These are phyloP conservation scores for Volutella citrinella DNA, from an alignment of 2,329 filamentous ascomycete genomes.

Conservation along the genomic window DNA sequence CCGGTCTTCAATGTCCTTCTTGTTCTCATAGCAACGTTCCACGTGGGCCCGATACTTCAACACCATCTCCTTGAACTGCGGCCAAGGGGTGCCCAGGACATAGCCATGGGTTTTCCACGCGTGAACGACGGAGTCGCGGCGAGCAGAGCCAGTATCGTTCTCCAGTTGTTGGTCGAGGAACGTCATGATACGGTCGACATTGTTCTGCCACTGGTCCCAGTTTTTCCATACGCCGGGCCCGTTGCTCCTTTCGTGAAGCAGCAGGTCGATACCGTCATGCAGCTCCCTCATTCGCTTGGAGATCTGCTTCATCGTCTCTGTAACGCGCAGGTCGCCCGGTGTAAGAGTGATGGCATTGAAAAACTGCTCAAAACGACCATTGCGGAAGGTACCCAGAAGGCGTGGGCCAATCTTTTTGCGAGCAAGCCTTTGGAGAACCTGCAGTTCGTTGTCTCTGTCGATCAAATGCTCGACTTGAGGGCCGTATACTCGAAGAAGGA, in stretches of 20 bases:
- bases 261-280: conserved; percentile 86
- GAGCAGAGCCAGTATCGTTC: conserved; percentile 27
- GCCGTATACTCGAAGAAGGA: conserved; percentile 89
- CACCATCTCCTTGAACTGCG: conserved; percentile 69
- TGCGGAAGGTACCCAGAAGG: conserved; percentile 85
- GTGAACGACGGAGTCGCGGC: conserved; percentile 31
- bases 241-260: conserved; percentile 71
- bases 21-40: conserved; percentile 66
- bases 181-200: conserved; percentile 58
- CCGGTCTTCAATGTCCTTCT: conserved; percentile 63
- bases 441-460: conserved; percentile 84
- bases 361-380: conserved; percentile 94
- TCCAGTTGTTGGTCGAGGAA: conserved; percentile 58
- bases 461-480: conserved; percentile 95
- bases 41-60: conserved; percentile 76
- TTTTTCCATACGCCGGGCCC: conserved; percentile 87
- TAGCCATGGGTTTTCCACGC: conserved; percentile 69
- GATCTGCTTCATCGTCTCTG: conserved; percentile 86
- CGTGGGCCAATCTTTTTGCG: conserved; percentile 92
- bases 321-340: conserved; percentile 69
- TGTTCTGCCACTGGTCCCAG: conserved; percentile 87
- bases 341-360: conserved; percentile 83
- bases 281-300: conserved; percentile 97
- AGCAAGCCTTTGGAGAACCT: conserved; percentile 79
- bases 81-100: conserved; percentile 83